Evolutionary conservation across 1,284 basidiomycete species (phyloP), one percentile per base, ranked within the genome.

Genomic region (Phylloboletellus chloephorus): DNA sequence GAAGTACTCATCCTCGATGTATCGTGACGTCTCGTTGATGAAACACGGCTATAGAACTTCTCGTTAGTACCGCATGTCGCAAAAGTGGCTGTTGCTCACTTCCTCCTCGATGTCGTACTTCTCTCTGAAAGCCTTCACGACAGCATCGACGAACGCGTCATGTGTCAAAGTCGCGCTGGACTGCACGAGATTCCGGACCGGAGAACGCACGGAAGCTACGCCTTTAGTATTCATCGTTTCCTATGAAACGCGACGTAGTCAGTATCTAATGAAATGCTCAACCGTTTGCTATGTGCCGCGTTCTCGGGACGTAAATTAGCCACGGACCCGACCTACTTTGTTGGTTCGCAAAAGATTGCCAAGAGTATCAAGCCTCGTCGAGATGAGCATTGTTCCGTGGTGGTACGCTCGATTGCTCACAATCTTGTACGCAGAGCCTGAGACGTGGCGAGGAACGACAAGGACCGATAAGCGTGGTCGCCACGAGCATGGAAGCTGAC

Each of bases 361-460:
- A 1, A 95, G 69, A 7, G 76, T 73, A 24, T 75, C 68, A 16
- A 96, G 72, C 34, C 75, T 68, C 4, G 90, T 88, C 10, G 88
- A 84, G 21, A 98, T 87, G 20, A 99, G 77, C 95, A 99, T 97
- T n/a, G 95, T 98, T 0, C 96, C 96, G 58, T 99, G 96, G 57
- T 98, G 95, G 65, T 98, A 98, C 1, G 94, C 92, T 12, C 96
- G 72, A 46, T 82, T 79, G 51, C 82, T 88, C 28, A 88, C 87
- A 45, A 99, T 88, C 68, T 97, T 98, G 70, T 97, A 99, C 6
- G 96, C 96, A 11, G 92, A 97, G 24, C 96, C 96, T 34, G 95
- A 98, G 40, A 98, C 82, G 86, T 98, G 59, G 49, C 43, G 46
- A 52, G 7, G 31, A 33, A 19, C 22, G 26, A 20, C 16, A 13